Evolutionary conservation across 192 early-diverging fungal genomes (phyloP).

Genomic region (Coemansia sp.): DNA sequence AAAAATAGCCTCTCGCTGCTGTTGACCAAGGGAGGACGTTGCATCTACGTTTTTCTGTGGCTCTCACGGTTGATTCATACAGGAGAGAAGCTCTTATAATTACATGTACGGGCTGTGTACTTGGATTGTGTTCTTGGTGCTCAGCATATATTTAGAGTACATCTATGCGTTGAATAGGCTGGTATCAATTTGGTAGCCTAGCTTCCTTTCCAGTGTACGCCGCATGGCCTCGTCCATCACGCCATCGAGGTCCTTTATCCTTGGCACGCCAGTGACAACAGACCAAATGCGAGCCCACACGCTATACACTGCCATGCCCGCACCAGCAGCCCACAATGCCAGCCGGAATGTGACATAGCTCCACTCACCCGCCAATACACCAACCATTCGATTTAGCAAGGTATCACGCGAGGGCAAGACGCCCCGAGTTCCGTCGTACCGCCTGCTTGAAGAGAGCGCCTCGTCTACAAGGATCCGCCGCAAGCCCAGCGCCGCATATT

Average conservation of each 20-base stretch:
- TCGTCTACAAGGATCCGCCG: conserved; percentile 52
- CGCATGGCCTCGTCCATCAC: conserved; percentile 75
- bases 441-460: conserved; percentile 16
- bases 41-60: too few species aligned
- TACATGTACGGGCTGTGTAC: too few species aligned
- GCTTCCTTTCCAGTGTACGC: conserved; percentile 67
- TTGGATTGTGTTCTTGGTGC: too few species aligned
- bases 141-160: too few species aligned
- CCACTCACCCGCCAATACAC: conserved; percentile 32
- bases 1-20: too few species aligned
- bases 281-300: conserved; percentile 25
- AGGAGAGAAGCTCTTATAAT: too few species aligned
- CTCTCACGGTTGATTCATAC: too few species aligned
- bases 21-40: too few species aligned
- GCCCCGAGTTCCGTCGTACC: conserved; percentile 14
- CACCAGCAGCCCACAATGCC: conserved; percentile 48
- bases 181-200: conserved; percentile 80
- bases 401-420: conserved; percentile 20
- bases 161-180: conserved; percentile 74
- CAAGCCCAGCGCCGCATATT: conserved; percentile 69
- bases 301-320: conserved; percentile 44
- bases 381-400: conserved; percentile 8
- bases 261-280: conserved; percentile 19
- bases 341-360: conserved; percentile 45
- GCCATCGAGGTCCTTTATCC: conserved; percentile 66